phyloP scores from a whole-genome alignment of 495 filamentous ascomycete genomes.

The Recurvomyces mirabilis region DNA sequence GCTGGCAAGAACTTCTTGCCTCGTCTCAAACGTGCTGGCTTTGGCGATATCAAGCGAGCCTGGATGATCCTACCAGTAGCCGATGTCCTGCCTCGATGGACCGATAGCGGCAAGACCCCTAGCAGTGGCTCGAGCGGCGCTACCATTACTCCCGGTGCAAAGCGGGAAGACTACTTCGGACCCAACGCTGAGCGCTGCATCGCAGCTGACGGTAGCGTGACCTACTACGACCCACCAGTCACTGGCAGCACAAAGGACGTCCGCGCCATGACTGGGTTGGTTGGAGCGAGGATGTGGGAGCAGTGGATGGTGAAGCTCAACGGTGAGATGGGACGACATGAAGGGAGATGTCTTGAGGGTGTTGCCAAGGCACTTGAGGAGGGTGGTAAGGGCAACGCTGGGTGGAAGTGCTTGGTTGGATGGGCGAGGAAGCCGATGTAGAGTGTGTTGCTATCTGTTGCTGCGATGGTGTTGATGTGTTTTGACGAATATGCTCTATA shows the following conservation, averaged over 20 bases:
- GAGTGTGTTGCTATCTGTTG: background rate
- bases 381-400: constrained; percentile 62
- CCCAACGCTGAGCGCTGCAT: constrained; percentile 10
- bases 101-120: constrained; percentile 27
- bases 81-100: constrained; percentile 44
- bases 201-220: constrained; percentile 21
- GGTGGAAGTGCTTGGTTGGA: constrained; percentile 77
- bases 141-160: constrained; percentile 7
- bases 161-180: constrained; percentile 5
- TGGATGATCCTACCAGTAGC: constrained; percentile 90
- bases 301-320: constrained; percentile 84
- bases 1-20: constrained; percentile 70
- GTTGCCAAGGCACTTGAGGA: constrained; percentile 76
- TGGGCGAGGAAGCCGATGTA: constrained; percentile 64
- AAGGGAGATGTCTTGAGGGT: constrained; percentile 55
- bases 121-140: constrained; percentile 4
- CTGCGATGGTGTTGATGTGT: too few relatives aligned
- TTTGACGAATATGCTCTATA: background rate
- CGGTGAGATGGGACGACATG: constrained; percentile 64
- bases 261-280: constrained; percentile 53
- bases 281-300: constrained; percentile 91
- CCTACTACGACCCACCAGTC: constrained; percentile 6
- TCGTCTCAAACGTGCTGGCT: constrained; percentile 62
- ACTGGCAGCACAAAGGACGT: constrained; percentile 20
- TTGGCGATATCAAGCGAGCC: constrained; percentile 66